phyloP scores from a whole-genome alignment of 108 stramenopile genomes.

The Cyclostephanos tholiformis region DNA sequence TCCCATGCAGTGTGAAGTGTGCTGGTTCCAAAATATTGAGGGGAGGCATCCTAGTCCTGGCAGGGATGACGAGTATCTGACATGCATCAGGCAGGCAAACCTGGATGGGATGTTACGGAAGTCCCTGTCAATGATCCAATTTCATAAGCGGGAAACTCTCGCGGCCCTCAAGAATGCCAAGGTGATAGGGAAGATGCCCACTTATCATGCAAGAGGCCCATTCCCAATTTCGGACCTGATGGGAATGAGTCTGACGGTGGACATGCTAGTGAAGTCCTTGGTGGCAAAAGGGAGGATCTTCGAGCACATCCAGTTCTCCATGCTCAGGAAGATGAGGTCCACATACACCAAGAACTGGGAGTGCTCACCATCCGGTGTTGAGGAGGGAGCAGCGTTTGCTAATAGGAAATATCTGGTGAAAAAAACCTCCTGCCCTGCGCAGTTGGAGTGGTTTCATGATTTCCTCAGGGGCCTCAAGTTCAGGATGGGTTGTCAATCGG shows the following conservation, averaged over 20 bases:
- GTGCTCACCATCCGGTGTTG: conserved; percentile 12
- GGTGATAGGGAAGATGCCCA: neutral
- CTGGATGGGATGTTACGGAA: conserved; percentile 18
- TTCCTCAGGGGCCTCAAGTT: no score
- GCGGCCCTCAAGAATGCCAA: neutral
- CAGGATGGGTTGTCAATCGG: neutral
- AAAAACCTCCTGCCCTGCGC: conserved; percentile 11
- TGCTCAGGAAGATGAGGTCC: neutral
- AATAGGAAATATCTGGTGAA: neutral
- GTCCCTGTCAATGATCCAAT: neutral
- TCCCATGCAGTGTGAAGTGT: conserved; percentile 59
- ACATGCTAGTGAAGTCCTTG: conserved; percentile 16
- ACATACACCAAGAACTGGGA: conserved; percentile 12
- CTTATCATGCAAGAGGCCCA: conserved; percentile 5
- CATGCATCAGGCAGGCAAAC: conserved; percentile 4
- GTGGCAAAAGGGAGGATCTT: conserved; percentile 6
- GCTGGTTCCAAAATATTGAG: conserved; percentile 49
- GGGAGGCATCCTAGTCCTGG: neutral
- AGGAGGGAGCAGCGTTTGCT: conserved; percentile 12
- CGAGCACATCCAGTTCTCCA: conserved; percentile 12
- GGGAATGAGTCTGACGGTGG: conserved; percentile 20
- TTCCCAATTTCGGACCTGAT: conserved; percentile 6
- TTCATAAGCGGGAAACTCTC: neutral
- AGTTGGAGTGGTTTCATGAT: conserved; percentile 13
- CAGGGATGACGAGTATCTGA: neutral